Evolutionary conservation across 73 alveolate genomes (phyloP).

Genomic region (Symbiodinium pilosum): DNA sequence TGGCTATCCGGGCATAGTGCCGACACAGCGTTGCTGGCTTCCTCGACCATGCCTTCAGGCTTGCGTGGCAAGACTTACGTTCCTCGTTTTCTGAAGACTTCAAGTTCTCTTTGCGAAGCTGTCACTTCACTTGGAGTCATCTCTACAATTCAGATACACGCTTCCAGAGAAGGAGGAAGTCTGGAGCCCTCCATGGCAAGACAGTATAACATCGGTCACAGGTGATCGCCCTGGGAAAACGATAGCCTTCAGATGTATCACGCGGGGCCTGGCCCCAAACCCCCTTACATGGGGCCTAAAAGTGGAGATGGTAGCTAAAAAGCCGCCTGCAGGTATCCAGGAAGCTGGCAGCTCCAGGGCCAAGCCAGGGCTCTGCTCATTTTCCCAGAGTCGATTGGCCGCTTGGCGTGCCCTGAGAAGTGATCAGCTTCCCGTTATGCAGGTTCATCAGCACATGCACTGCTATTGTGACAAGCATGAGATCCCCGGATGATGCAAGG

Average conservation of each 20-base stretch:
- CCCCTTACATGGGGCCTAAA: too few species aligned
- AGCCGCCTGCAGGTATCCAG: slow-evolving; percentile 56
- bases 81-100: too few species aligned
- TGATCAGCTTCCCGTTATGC: background rate
- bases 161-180: too few species aligned
- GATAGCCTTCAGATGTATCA: too few species aligned
- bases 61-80: background rate
- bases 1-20: slow-evolving; percentile 30
- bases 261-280: too few species aligned
- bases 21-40: background rate
- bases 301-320: too few species aligned
- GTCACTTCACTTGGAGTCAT: too few species aligned
- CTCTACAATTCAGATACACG: too few species aligned
- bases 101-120: too few species aligned
- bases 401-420: background rate
- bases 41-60: background rate
- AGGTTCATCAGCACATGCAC: background rate
- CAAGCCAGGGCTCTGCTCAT: slow-evolving; percentile 54
- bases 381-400: background rate
- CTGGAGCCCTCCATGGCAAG: too few species aligned
- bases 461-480: background rate
- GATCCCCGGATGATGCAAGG: background rate
- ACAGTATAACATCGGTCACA: too few species aligned
- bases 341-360: slow-evolving; percentile 69
- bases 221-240: too few species aligned